A percentile compares a stretch with the other conserved stretches of the same genome.
phyloP scores from a whole-genome alignment of 306 rosid species.

The Inga oerstediana region DNA sequence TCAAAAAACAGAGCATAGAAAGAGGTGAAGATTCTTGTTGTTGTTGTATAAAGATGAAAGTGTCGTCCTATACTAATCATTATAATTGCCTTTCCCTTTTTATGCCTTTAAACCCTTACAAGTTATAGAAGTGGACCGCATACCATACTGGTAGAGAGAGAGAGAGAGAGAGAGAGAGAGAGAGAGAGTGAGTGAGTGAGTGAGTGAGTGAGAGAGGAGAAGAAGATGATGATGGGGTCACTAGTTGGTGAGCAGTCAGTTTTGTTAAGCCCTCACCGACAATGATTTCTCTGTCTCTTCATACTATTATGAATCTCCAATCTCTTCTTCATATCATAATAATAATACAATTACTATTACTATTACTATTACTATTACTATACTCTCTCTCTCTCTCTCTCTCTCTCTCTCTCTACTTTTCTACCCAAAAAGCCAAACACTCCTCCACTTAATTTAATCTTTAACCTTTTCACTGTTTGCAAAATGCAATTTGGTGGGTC shows the following conservation, averaged over 20 bases:
- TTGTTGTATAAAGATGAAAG: slow-evolving; percentile 47
- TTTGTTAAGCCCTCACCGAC: slow-evolving; percentile 49
- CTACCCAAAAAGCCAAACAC: slow-evolving; percentile 33
- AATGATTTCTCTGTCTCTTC: slow-evolving; percentile 42
- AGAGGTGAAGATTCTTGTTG: slow-evolving; percentile 46
- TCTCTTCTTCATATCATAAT: background rate
- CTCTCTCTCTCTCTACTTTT: slow-evolving; percentile 36
- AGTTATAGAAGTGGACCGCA: slow-evolving; percentile 40
- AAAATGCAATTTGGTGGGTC: slow-evolving; percentile 41
- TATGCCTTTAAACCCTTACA: slow-evolving; percentile 6
- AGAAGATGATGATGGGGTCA: slow-evolving; percentile 2
- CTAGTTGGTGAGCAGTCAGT: slow-evolving; percentile 40
- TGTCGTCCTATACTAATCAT: slow-evolving; percentile 53
- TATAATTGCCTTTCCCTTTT: slow-evolving; percentile 28
- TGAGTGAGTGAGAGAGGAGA: background rate
- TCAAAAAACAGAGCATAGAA: slow-evolving; percentile 49
- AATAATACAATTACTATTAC: background rate
- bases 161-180: background rate
- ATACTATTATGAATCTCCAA: background rate
- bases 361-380: slow-evolving; percentile 30
- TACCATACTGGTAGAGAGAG: slow-evolving; percentile 3
- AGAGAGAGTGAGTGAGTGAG: no score
- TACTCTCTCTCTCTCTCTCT: slow-evolving; percentile 31
- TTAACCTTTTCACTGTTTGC: slow-evolving; percentile 48
- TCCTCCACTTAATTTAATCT: slow-evolving; percentile 39